Conservation (phyloP, 164 flowering plant species). For the Stephania japonica region DNA sequence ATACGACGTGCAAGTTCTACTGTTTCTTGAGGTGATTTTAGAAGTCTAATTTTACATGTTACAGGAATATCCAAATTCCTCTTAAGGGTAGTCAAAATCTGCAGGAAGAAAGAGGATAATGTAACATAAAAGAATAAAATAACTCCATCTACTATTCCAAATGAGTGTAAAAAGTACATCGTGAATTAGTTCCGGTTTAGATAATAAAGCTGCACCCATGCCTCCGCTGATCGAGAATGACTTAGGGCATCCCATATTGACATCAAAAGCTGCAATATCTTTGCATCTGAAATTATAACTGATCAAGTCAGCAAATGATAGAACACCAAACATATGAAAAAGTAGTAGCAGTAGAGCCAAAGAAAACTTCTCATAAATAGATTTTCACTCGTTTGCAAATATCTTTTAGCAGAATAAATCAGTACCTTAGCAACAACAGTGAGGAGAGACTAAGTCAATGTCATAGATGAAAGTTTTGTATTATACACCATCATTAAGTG, state of each 20-base stretch:
- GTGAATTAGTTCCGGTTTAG: slow-evolving; percentile 85
- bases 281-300: slow-evolving; percentile 46
- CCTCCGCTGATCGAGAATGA: slow-evolving; percentile 92
- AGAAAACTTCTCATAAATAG: neutral
- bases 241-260: slow-evolving; percentile 98
- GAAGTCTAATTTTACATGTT: slow-evolving; percentile 89
- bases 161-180: slow-evolving; percentile 48
- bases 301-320: slow-evolving; percentile 2
- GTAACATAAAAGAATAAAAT: neutral
- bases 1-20: slow-evolving; percentile 77
- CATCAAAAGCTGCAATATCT: slow-evolving; percentile 89
- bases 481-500: neutral
- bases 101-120: slow-evolving; percentile 13
- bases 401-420: neutral
- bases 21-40: slow-evolving; percentile 64
- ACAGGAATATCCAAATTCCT: slow-evolving; percentile 72
- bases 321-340: neutral
- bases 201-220: slow-evolving; percentile 91
- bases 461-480: neutral
- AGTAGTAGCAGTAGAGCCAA: neutral
- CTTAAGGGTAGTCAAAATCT: slow-evolving; percentile 85
- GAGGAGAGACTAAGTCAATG: neutral
- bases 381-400: neutral
- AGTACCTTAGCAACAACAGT: neutral
- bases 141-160: neutral